Conservation (phyloP, 78 protist species). For the Dictyostelium purpureum region DNA sequence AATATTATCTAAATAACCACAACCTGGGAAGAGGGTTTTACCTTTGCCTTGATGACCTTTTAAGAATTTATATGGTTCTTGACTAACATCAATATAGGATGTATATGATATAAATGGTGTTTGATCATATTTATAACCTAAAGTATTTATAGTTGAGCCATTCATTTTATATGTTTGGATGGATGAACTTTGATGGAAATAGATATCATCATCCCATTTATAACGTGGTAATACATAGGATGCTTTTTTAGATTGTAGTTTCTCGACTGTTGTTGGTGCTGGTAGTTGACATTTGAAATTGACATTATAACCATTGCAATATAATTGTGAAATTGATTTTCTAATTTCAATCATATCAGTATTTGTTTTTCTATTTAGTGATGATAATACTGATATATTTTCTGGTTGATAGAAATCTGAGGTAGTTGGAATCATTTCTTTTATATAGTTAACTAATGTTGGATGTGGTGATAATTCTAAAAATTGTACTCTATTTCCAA, state of each 20-base stretch:
- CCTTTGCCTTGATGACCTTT: slow-evolving; percentile 30
- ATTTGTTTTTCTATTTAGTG: slow-evolving; percentile 5
- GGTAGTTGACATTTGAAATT: not conserved
- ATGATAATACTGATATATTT: not conserved
- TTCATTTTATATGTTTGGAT: not conserved
- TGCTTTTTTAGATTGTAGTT: not conserved
- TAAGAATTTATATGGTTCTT: slow-evolving; percentile 24
- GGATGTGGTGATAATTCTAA: slow-evolving; percentile 33
- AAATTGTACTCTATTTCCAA: not conserved
- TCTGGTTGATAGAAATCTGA: not conserved
- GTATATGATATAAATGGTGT: not conserved
- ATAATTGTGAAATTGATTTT: not conserved
- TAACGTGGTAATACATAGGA: not conserved
- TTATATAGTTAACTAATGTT: slow-evolving; percentile 4
- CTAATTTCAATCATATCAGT: not conserved
- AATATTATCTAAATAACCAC: slow-evolving; percentile 36
- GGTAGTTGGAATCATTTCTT: not conserved
- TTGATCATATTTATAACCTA: not conserved
- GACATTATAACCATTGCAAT: not conserved
- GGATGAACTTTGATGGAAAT: not conserved
- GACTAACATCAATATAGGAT: not conserved
- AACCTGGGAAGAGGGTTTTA: slow-evolving; percentile 27
- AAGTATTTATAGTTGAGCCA: not conserved
- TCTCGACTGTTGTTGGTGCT: not conserved
- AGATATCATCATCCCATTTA: slow-evolving; percentile 11